A percentile compares a stretch with the other conserved stretches of the same genome.
Conservation (phyloP, 2,329 filamentous ascomycete genomes). For the Cytospora chrysosperma region DNA sequence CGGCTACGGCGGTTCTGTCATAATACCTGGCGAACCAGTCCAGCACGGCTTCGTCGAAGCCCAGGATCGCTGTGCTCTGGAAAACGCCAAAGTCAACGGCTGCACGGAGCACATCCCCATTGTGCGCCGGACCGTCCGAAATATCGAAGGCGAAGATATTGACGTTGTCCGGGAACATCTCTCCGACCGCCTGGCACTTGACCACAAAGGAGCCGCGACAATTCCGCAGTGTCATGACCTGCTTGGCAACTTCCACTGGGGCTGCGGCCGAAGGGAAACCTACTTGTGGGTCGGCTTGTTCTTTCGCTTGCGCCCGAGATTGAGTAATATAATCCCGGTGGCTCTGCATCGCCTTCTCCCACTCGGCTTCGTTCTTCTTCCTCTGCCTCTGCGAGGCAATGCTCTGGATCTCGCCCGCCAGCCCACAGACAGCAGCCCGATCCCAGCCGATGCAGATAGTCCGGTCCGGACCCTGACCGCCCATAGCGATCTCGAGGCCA, state of each 20-base stretch:
- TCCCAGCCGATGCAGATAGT: slow-evolving; percentile 4
- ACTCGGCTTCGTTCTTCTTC: background rate
- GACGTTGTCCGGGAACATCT: background rate
- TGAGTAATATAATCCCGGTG: background rate
- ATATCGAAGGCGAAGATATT: background rate
- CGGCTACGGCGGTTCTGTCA: background rate
- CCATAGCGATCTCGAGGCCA: background rate
- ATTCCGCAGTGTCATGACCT: background rate
- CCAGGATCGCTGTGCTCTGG: background rate
- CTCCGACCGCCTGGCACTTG: background rate
- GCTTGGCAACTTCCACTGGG: background rate
- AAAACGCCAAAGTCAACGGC: slow-evolving; percentile 1
- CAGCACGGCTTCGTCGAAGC: background rate
- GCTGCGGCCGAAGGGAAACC: background rate
- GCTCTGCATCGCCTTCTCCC: slow-evolving; percentile 1
- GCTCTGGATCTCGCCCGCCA: slow-evolving; percentile 3
- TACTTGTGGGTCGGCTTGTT: background rate
- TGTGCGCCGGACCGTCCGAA: background rate
- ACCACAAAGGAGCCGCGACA: slow-evolving; percentile 3
- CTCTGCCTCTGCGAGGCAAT: background rate
- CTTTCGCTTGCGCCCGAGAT: too few relatives aligned
- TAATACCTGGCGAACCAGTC: background rate
- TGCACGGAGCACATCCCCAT: background rate
- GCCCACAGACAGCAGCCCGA: background rate
- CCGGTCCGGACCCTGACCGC: background rate